Conservation (phyloP, 164 flowering plant genomes). For the Chimonanthus praecox region DNA sequence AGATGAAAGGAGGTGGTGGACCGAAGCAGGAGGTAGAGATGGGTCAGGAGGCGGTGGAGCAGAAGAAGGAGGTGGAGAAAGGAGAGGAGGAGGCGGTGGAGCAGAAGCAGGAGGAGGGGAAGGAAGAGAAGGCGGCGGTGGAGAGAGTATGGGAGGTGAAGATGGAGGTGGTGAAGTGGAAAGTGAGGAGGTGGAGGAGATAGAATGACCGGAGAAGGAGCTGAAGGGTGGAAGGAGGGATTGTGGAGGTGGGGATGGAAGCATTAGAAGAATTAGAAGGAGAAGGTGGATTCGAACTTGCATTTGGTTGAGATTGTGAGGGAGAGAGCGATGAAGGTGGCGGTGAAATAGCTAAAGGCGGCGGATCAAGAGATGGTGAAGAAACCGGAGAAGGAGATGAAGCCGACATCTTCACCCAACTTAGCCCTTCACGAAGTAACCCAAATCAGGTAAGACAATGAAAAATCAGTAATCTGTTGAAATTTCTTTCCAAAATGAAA, state of each 20-base stretch:
- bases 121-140: conserved; percentile 4
- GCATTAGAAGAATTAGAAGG: conserved; percentile 12
- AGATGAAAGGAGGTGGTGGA: conserved; percentile 8
- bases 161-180: conserved; percentile 7
- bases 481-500: not conserved
- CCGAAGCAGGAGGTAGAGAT: conserved; percentile 4
- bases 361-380: conserved; percentile 26
- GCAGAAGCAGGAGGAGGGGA: conserved; percentile 9
- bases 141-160: conserved; percentile 15
- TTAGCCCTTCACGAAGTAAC: not conserved
- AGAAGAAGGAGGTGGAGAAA: conserved; percentile 4
- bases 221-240: conserved; percentile 15
- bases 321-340: conserved; percentile 20
- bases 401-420: conserved; percentile 15
- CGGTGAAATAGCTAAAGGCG: conserved; percentile 20
- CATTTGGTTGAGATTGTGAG: not conserved
- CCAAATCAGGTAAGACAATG: not conserved
- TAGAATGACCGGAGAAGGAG: conserved; percentile 18
- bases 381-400: conserved; percentile 35
- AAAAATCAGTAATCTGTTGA: not conserved
- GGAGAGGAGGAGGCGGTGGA: conserved; percentile 1
- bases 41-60: conserved; percentile 11
- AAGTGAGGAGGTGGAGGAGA: conserved; percentile 12
- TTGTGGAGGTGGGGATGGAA: conserved; percentile 15
- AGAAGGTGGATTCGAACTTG: conserved; percentile 6